Base-by-base conservation (phyloP, 2,329 filamentous ascomycete species). In the Clarireedia homoeocarpa region DNA sequence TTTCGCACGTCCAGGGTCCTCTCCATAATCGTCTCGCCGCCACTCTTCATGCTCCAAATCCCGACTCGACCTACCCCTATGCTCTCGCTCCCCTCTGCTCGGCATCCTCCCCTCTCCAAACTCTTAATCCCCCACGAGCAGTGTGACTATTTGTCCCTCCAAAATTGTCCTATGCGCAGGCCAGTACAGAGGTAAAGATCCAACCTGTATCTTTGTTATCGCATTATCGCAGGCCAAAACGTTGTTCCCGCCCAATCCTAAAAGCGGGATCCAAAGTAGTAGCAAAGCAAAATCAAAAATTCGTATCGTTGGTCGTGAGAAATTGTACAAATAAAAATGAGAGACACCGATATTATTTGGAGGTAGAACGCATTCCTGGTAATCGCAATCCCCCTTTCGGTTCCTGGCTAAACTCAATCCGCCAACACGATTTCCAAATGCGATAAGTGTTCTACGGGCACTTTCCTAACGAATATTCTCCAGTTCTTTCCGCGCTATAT, bases 11-110 rank as follows among this genome's bases (percentile, higher is more conserved):
- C 45, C 52, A 39, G 39, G 17, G 47, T 39, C 42, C 10, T 45
- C 20, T 9, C 45, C 52, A 39, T 48, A 17, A 53, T 39, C 42
- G 5, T 17, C 23, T 15, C 46, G 20, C 26, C 48, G 30, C 36
- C 10, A 39, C 12, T 12, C 44, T 9, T 17, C 24, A 50, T 51
- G 44, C 1, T 20, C 48, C 47, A 44, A 36, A 51, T 55, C 47
- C 38, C 42, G 53, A 45, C 53, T 55, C 17, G 36, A 12, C 53
- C 47, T 45, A 51, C 48, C 51, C 48, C 48, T 51, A 24, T 36
- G 17, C 38, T 42, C 48, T 34, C 44, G 30, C 17, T 45, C 53
- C 20, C 39, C 48, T 45, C 53, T 36, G 39, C 44, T 54, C 17
- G 44, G 44, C 53, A 42, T 55, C 26, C 38, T 51, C 48, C 26